Conservation (phyloP, 2,329 filamentous ascomycete genomes). For the Albophoma yamanashiensis region DNA sequence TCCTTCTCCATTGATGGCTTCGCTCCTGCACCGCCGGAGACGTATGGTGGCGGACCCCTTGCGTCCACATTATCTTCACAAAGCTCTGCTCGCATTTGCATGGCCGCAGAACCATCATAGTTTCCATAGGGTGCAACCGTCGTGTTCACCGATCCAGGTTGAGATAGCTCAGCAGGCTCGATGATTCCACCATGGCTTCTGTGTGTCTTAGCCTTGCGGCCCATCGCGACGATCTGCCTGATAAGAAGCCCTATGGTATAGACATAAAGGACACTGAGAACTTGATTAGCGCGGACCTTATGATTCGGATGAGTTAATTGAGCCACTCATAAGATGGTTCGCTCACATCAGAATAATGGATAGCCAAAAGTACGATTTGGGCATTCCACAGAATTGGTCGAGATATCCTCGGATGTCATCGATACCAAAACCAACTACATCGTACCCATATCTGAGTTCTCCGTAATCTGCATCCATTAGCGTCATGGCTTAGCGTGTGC, state of each 20-base stretch:
- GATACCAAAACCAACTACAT: background rate
- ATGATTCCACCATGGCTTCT: too few species aligned
- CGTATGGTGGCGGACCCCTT: too few species aligned
- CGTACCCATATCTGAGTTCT: background rate
- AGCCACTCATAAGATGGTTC: background rate
- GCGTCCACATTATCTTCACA: too few species aligned
- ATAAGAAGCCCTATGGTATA: background rate
- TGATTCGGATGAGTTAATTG: background rate
- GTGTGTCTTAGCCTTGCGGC: background rate
- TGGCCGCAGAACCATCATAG: background rate
- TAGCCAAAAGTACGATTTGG: background rate
- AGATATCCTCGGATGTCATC: background rate
- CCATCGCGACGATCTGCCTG: background rate
- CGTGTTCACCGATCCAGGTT: background rate
- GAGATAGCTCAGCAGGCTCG: background rate
- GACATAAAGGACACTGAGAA: background rate
- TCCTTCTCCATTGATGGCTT: too few species aligned
- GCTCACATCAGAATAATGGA: background rate
- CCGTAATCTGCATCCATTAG: background rate
- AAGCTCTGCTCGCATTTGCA: background rate
- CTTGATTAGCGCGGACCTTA: background rate
- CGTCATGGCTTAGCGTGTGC: background rate
- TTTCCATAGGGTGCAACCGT: too few species aligned
- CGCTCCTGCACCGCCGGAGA: too few species aligned
- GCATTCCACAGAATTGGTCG: background rate